phyloP scores from a whole-genome alignment of 768 basidiomycete species.

The Tylopilus plumbeoviolaceoides region DNA sequence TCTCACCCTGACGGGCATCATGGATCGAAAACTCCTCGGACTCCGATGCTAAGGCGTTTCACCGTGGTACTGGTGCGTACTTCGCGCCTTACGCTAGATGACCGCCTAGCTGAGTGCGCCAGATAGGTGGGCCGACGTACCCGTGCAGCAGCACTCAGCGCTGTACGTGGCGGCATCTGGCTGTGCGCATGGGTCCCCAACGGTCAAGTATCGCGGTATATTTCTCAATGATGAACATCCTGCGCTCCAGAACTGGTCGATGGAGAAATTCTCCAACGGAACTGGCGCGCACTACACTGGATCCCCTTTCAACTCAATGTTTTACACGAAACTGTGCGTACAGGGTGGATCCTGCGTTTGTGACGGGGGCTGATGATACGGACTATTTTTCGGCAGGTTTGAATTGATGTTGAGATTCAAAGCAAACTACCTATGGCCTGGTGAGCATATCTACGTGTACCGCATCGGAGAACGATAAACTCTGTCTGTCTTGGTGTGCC shows the following conservation, averaged over 20 bases:
- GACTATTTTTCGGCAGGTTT: not conserved
- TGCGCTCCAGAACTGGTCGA: not conserved
- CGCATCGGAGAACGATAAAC: not conserved
- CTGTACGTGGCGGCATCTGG: not conserved
- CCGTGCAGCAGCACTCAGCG: not conserved
- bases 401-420: not conserved
- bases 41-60: conserved; percentile 1
- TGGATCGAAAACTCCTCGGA: not conserved
- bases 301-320: not conserved
- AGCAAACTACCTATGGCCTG: not conserved
- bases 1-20: not conserved
- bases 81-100: no score
- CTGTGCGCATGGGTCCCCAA: conserved; percentile 27
- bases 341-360: not conserved
- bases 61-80: conserved; percentile 1
- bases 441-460: conserved; percentile 13
- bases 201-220: conserved; percentile 63
- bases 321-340: not conserved
- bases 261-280: not conserved
- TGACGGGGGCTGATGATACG: not conserved
- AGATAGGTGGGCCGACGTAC: not conserved
- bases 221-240: not conserved
- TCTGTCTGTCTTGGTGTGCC: not conserved
- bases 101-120: not conserved
- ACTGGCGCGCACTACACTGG: not conserved